Base-by-base conservation (phyloP, 2,329 filamentous ascomycete species). In the Phialophora verrucosa region DNA sequence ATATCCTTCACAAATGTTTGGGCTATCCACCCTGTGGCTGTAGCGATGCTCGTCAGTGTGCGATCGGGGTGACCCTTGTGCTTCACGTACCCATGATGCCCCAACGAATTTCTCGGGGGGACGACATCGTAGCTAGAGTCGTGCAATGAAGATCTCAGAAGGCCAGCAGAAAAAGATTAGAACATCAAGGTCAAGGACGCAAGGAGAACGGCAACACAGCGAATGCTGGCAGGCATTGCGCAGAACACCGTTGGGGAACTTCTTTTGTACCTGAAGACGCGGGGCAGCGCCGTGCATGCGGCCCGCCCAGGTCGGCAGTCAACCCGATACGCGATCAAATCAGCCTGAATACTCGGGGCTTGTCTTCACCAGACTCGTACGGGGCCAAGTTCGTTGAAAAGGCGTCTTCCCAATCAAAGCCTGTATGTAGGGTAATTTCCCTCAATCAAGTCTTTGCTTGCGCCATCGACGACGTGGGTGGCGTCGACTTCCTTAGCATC, bases 1-100 rank as follows among this genome's bases (percentile, higher is more conserved):
- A 97, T 85, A 75, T 96, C 93, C 78, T 89, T 89, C 74, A 88
- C 86, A 80, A 95, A 92, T 25, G 75, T 84, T 83, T 75, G 73
- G 17, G 78, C 80, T 64, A 82, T 82, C 64, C 79, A 72, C 57
- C 80, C 80, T 12, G 80, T 82, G 68, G 80, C 80, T 82, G 69
- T 65, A 64, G 50, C 12, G 14, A 14, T 44, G 29, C 29, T 58
- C 27, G 20, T 63, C 25, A 51, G 29, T 59, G 20, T 12, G 20
- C 44, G 29, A 14, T 29, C 53, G 23, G 14, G 10, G 3, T 54
- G 44, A 20, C 49, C 6, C 31, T 20, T 3, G 32, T n/a, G 25
- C n/a, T 2, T 17, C 50, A 58, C 69, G 25, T 56, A 71, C 69
- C 69, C 64, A 71, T 65, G 32, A 71, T 70, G 66, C 70, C 70